Base-by-base conservation (phyloP, 1,284 basidiomycete genomes). In the Mycena sp. region DNA sequence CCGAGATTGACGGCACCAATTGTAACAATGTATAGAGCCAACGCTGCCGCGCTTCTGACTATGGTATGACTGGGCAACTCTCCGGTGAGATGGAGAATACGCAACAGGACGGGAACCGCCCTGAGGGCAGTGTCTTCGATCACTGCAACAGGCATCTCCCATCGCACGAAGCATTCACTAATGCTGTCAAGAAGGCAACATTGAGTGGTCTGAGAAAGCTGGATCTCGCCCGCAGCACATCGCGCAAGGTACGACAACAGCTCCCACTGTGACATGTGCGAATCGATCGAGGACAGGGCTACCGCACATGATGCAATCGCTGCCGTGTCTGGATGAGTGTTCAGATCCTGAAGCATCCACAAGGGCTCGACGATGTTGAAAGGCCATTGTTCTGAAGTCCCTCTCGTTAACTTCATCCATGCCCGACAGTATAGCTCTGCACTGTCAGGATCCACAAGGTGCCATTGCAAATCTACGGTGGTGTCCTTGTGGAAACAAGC, bases 101-200 rank as follows among this genome's bases (percentile, higher is more conserved):
- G 71, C 3, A 81, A 49, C 25, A 81, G 71, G 21, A 76, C 69
- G 14, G 80, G 77, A 1, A 80, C 73, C 25, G 74, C 76, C 37
- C 71, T 70, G 16, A 67, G 67, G 1, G 68, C 70, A 4, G 79
- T 77, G 54, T 78, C 73, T 40, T 75, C 75, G 43, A 78, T 73
- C 11, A 77, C 73, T 1, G 74, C 74, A 4, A 69, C 67, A 6
- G 75, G 73, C 66, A 80, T 73, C 53, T 78, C 78, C 80, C 78
- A 80, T 26, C 69, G 71, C 21, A 74, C 63, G 10, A 76, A 68
- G 37, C 75, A 77, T 37, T 78, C 77, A 11, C 77, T 70, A 53
- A 80, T 72, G 28, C 77, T 79, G 48, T 80, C 77, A 3, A 81
- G 70, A 19, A 81, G 67, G 70, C 76, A 78, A 11, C 70, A 73